Conservation (phyloP, 352 stramenopile genomes). For the Pythium guiyangense region DNA sequence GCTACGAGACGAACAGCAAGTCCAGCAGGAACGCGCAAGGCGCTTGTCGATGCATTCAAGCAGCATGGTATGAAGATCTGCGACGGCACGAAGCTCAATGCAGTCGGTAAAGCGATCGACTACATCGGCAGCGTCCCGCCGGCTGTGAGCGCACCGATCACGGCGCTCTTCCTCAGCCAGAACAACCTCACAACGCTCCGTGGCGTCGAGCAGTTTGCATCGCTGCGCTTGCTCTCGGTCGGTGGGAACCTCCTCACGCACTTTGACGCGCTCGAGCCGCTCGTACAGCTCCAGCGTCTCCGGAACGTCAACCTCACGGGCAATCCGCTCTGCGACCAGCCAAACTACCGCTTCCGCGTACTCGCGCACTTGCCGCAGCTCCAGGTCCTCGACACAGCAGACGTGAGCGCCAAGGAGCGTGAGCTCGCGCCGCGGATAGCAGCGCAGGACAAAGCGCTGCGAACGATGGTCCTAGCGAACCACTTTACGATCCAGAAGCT, state of each 20-base stretch:
- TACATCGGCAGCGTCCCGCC: conserved; percentile 44
- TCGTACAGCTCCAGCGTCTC: conserved; percentile 35
- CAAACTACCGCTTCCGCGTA: conserved; percentile 65
- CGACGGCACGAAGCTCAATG: conserved; percentile 73
- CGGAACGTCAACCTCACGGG: conserved; percentile 65
- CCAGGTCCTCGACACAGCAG: conserved; percentile 50
- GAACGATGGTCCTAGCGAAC: conserved; percentile 49
- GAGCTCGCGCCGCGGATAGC: conserved; percentile 41
- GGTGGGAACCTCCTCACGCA: conserved; percentile 47
- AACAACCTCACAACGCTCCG: conserved; percentile 54
- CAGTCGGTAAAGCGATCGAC: conserved; percentile 51
- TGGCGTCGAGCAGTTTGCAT: conserved; percentile 57
- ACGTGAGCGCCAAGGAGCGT: conserved; percentile 57
- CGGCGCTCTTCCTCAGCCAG: conserved; percentile 74
- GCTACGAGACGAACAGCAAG: neutral
- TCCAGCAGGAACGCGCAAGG: conserved; percentile 22
- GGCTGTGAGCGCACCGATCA: conserved; percentile 36
- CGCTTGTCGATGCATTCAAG: conserved; percentile 61
- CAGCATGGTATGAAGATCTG: conserved; percentile 63
- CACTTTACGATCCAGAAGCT: conserved; percentile 74
- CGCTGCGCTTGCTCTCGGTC: conserved; percentile 56
- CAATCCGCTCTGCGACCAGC: conserved; percentile 68
- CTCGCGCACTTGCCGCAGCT: conserved; percentile 42
- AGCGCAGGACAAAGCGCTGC: conserved; percentile 47
- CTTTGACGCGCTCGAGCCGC: conserved; percentile 36